phyloP scores from a whole-genome alignment of 2,329 filamentous ascomycete species.

The Endothia cerciana region DNA sequence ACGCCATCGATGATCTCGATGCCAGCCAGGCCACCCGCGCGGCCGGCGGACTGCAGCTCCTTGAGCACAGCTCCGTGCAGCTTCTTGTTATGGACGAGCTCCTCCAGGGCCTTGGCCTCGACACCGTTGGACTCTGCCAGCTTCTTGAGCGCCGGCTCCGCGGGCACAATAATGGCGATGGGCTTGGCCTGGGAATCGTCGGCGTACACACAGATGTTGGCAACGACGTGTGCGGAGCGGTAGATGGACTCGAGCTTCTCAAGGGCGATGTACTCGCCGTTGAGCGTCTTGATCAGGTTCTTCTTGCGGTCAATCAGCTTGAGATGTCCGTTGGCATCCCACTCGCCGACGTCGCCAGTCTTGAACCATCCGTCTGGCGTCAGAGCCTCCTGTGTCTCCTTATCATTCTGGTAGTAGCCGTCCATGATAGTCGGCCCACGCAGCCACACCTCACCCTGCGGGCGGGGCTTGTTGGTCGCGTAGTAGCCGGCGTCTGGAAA shows the following conservation, averaged over 20 bases:
- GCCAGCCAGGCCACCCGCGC: slow-evolving; percentile 63
- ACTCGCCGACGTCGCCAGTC: slow-evolving; percentile 84
- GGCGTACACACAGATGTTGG: slow-evolving; percentile 61
- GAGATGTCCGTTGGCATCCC: slow-evolving; percentile 71
- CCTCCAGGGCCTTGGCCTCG: slow-evolving; percentile 61
- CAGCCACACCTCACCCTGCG: slow-evolving; percentile 89
- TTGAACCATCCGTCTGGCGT: slow-evolving; percentile 83
- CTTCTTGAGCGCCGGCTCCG: slow-evolving; percentile 59
- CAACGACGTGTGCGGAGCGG: slow-evolving; percentile 54
- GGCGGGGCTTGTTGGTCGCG: slow-evolving; percentile 72
- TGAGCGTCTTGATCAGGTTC: slow-evolving; percentile 83
- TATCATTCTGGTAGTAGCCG: slow-evolving; percentile 77
- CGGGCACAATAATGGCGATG: slow-evolving; percentile 60
- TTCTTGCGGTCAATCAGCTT: slow-evolving; percentile 84
- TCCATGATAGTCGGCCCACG: slow-evolving; percentile 72
- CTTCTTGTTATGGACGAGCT: slow-evolving; percentile 70
- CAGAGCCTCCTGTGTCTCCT: slow-evolving; percentile 73
- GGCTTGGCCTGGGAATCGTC: slow-evolving; percentile 55
- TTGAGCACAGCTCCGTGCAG: slow-evolving; percentile 65
- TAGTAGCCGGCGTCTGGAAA: slow-evolving; percentile 83
- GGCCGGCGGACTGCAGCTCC: slow-evolving; percentile 65
- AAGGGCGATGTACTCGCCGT: slow-evolving; percentile 81
- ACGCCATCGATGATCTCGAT: slow-evolving; percentile 76
- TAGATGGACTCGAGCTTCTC: slow-evolving; percentile 68
- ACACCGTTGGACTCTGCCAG: slow-evolving; percentile 49